Evolutionary conservation across 495 filamentous ascomycete genomes (phyloP), one percentile per base, ranked within the genome.

Genomic region (Zalerion maritima): DNA sequence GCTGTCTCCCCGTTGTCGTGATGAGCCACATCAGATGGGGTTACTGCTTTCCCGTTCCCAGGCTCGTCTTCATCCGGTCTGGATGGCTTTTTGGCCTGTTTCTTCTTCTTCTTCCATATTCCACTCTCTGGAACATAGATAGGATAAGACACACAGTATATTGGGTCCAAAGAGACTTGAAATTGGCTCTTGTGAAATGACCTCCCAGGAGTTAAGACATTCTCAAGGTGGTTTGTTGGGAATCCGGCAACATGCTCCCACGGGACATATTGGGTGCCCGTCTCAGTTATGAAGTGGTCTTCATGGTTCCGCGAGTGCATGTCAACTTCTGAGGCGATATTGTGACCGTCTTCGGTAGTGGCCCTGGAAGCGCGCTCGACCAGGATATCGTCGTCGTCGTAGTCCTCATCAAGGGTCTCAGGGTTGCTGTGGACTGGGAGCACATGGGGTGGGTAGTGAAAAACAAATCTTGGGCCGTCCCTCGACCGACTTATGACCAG

Each of bases 121-220:
- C 86, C 89, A 56, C 91, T 85, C 34, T 82, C 75, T 4, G 76
- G 70, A 22, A 89, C 75, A 48, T 86, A 87, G 21, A 93, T 71
- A 10, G 89, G 89, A 56, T 79, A 81, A 2, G 86, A 81, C 5
- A 94, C 64, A 45, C 89, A 93, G 24, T 76, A 72, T 26, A 89
- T 54, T 34, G 81, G 79, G 42, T 94, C 84, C 4, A 96, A 60
- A 3, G 75, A 77, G 28, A 94, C 60, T 46, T 94, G 84, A 46
- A 94, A 94, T 10, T 75, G 73, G 36, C 71, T 71, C 57, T 89
- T 87, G 46, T 92, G 81, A 55, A 75, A 86, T n/a, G 73, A 69
- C 27, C 68, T 58, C 29, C 71, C 69, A 7, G 89, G 89, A 21
- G 77, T 83, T 30, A 97, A 54, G 24, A 97, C 53, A 38, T 78